These are phyloP conservation scores for Plasmodium ovale DNA, from an alignment of 169 alveolate genomes.

Conservation along the genomic window DNA sequence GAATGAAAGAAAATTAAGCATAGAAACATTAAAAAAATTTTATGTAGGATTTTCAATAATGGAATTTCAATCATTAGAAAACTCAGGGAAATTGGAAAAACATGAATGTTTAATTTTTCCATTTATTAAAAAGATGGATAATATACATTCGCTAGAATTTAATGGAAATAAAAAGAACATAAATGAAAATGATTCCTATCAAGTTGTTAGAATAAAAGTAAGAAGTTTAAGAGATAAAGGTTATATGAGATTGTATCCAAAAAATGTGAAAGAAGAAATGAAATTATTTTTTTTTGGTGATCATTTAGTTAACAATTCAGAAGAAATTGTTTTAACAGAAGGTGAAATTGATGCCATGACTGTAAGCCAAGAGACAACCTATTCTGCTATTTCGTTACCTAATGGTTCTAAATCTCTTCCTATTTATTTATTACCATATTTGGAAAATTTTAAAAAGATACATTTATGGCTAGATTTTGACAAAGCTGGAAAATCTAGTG, in stretches of 20 bases:
- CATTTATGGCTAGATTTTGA: constrained; percentile 96
- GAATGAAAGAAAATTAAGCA: constrained; percentile 84
- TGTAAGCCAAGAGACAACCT: constrained; percentile 92
- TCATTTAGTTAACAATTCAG: constrained; percentile 82
- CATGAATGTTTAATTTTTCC: constrained; percentile 75
- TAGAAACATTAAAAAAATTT: constrained; percentile 86
- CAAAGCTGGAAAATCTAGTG: constrained; percentile 93
- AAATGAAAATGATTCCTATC: constrained; percentile 36
- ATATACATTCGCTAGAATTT: background rate
- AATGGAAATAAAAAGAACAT: background rate
- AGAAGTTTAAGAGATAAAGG: constrained; percentile 88
- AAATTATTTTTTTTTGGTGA: constrained; percentile 90
- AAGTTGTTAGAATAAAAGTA: constrained; percentile 81
- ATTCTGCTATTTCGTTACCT: constrained; percentile 95
- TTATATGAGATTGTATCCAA: constrained; percentile 90
- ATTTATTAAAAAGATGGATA: constrained; percentile 29
- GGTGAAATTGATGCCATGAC: constrained; percentile 98
- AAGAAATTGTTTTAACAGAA: constrained; percentile 93
- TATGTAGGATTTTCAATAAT: constrained; percentile 88
- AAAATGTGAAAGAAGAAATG: constrained; percentile 93
- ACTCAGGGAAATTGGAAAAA: constrained; percentile 68
- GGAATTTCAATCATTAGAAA: constrained; percentile 68
- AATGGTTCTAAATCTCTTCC: constrained; percentile 95
- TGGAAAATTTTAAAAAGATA: constrained; percentile 91
- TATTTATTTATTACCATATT: constrained; percentile 89